Base-by-base conservation (phyloP, 768 basidiomycete genomes). In the Xerocomus potaroensis region DNA sequence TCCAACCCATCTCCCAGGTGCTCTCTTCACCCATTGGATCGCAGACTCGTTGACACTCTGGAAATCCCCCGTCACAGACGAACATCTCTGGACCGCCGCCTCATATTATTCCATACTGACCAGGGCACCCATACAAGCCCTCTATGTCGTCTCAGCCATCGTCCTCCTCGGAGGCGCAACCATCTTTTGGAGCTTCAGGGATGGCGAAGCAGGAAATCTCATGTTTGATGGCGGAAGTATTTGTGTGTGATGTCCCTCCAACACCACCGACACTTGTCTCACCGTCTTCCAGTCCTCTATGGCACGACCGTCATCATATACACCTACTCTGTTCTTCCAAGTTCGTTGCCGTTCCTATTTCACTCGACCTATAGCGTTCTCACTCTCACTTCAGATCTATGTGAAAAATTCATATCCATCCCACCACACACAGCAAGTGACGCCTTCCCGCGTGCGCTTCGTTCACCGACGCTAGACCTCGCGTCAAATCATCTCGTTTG, bases 201-300 rank as follows among this genome's bases (percentile, higher is more conserved):
- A 91, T 51, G 79, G 85, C 8, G 69, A 79, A 53, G 89, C 89
- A 3, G 86, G 81, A 26, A 91, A 92, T 65, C 72, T 92, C 61
- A 91, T 92, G 88, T 92, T 92, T 56, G 90, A 92, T 58, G 89
- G 90, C 21, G 90, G 85, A 41, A 91, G 88, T 64, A 83, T 91
- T 55, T 87, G 90, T 91, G 51, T 61, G 87, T 72, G n/a, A 4
- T n/a, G 18, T 15, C 16, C 16, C 10, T 21, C 14, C 8, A 31
- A 32, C 12, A 9, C 11, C 35, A 27, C 22, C 8, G n/a, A 8
- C 23, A 14, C 27, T 29, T 31, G 9, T 41, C 45, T 55, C 16
- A 57, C n/a, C 0, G 11, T 40, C 35, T 27, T 30, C 37, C 64
- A 92, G 90, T 92, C 67, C 71, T 92, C 49, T 91, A 89, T 58